Percentiles rank a stretch among this genome's conserved stretches.
These are phyloP conservation scores for Crithidia thermophila DNA, from an alignment of 208 protist species.

Conservation along the genomic window DNA sequence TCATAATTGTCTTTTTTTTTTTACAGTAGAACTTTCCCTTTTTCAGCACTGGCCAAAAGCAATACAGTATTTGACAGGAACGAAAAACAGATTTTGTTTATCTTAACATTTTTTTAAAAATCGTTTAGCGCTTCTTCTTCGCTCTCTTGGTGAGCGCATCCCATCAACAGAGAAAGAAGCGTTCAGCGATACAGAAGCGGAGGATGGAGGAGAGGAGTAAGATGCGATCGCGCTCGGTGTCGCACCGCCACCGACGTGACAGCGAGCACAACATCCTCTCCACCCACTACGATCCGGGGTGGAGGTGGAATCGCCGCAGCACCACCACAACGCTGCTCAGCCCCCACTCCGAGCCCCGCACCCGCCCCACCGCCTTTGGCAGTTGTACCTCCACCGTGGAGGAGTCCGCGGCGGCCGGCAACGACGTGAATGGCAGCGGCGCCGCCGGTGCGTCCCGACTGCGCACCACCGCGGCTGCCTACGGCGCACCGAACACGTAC, in stretches of 20 bases:
- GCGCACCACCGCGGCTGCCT: conserved; percentile 13
- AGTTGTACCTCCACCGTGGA: neutral
- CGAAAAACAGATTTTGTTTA: too few relatives aligned
- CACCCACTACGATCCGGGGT: neutral
- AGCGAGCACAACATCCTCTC: neutral
- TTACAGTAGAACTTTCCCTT: too few relatives aligned
- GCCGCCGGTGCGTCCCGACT: conserved; percentile 2
- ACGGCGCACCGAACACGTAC: neutral
- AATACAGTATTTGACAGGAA: too few relatives aligned
- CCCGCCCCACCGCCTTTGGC: neutral
- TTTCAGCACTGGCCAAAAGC: too few relatives aligned
- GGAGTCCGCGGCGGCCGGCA: neutral
- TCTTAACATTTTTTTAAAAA: neutral
- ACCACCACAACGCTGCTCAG: neutral
- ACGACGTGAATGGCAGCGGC: neutral
- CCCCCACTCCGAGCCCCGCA: neutral
- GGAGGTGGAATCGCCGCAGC: conserved; percentile 4
- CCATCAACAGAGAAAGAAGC: too few relatives aligned
- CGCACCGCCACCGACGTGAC: neutral
- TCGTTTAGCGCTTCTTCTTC: neutral
- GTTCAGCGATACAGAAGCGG: too few relatives aligned
- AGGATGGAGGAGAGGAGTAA: too few relatives aligned
- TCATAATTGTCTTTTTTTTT: too few relatives aligned
- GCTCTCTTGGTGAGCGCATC: too few relatives aligned
- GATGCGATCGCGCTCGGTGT: conserved; percentile 14